Evolutionary conservation across 1,284 basidiomycete genomes (phyloP), one percentile per base, ranked within the genome.

Genomic region (Ustilago loliicola): DNA sequence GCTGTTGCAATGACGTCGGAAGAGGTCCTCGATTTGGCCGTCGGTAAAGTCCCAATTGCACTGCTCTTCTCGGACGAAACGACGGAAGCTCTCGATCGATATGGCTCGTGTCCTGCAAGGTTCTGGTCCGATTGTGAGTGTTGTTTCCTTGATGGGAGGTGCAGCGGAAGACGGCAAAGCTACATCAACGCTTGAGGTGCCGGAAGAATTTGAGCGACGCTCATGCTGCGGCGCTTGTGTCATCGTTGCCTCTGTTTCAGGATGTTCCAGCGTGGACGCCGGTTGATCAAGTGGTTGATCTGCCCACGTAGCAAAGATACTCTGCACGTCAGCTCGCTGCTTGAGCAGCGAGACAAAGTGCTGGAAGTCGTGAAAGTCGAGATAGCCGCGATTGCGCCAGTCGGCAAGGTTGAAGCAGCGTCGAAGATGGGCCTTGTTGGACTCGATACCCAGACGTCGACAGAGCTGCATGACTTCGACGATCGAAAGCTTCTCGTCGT

Each of bases 361-460:
- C 73, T 93, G 92, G 84, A 98, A 98, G 71, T 93, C 92, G 2
- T 89, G 85, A 83, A 96, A 95, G 86, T 95, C 92, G 45, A 99
- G 90, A 72, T 89, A 93, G 3, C 90, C 90, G 2, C 89, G 89
- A n/a, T 89, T 87, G 48, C 90, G 88, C 5, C 86, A 86, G 84
- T 96, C 94, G 1, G 93, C 92, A 88, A 91, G 89, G 91, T 94
- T 89, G 88, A 95, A 95, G 60, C 92, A 83, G 36, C 89, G 87
- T 63, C 88, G 80, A 29, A 96, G 87, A 61, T 94, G 92, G 19
- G 90, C 89, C 36, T 88, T 86, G 30, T 90, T 90, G 19, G 91
- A 89, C 68, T 91, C 91, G 70, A 96, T 91, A 80, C 93, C 93
- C 68, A 95, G 88, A 52, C 93, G 89, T 66, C 89, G 88, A 82